Conservation (phyloP, 2,329 filamentous ascomycete species). For the Cladosporium sp. region DNA sequence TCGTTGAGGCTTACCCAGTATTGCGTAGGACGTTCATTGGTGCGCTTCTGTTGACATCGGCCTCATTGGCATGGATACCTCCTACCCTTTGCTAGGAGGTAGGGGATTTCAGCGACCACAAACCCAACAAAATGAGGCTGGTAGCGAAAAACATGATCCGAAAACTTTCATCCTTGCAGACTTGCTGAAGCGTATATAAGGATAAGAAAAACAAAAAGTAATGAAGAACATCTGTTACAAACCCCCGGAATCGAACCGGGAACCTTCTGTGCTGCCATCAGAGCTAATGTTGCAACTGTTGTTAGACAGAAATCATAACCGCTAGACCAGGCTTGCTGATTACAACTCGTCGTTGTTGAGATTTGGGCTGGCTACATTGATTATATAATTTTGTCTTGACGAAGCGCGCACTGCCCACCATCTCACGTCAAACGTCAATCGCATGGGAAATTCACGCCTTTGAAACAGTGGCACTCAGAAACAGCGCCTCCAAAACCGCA, state of each 20-base stretch:
- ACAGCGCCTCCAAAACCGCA: background rate
- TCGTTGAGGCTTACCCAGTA: no score
- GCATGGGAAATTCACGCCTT: constrained; percentile 7
- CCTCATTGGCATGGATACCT: no score
- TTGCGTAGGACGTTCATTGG: no score
- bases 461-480: background rate
- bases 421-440: constrained; percentile 2
- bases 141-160: no score
- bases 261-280: constrained; percentile 12
- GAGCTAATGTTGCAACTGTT: constrained; percentile 9
- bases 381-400: background rate
- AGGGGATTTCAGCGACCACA: no score
- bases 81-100: no score
- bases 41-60: no score
- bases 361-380: background rate
- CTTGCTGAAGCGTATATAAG: no score
- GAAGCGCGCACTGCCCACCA: background rate
- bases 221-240: constrained; percentile 10
- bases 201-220: background rate
- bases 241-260: constrained; percentile 9
- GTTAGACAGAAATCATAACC: constrained; percentile 15
- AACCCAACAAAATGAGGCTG: no score
- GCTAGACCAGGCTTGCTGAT: constrained; percentile 11
- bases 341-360: constrained; percentile 5
- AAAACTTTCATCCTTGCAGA: no score